These are phyloP conservation scores for Cladorrhinum samala DNA, from an alignment of 495 filamentous ascomycete genomes.

Conservation along the genomic window DNA sequence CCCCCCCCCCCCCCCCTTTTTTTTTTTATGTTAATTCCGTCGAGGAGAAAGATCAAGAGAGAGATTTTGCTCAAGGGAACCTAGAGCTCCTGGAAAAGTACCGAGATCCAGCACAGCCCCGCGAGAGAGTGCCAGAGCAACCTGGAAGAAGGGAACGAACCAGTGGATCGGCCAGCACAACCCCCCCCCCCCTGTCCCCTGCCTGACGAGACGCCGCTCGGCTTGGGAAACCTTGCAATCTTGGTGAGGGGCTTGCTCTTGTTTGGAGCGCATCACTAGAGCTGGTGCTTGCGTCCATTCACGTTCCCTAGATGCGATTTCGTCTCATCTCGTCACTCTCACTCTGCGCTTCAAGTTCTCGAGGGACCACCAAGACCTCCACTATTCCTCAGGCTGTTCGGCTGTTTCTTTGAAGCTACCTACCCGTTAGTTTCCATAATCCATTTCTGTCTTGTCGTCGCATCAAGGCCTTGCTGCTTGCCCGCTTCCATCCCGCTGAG, in stretches of 20 bases:
- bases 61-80: neutral
- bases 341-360: neutral
- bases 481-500: too few species aligned
- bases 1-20: too few species aligned
- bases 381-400: neutral
- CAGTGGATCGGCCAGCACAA: neutral
- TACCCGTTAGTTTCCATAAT: too few species aligned
- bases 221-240: neutral
- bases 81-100: neutral
- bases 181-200: neutral
- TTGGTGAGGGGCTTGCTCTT: neutral
- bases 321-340: slow-evolving; percentile 9
- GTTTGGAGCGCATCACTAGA: neutral
- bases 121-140: neutral
- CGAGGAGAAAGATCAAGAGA: neutral
- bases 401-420: neutral
- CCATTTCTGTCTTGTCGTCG: too few species aligned
- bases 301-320: slow-evolving; percentile 13
- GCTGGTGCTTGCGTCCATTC: slow-evolving; percentile 3
- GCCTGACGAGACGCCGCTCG: neutral
- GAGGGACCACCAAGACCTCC: neutral
- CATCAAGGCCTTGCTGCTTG: too few species aligned
- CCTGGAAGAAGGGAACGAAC: neutral
- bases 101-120: neutral
- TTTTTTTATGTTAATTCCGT: neutral